Conservation (phyloP, 2,329 filamentous ascomycete species). For the Ascochyta viciae-villosae region DNA sequence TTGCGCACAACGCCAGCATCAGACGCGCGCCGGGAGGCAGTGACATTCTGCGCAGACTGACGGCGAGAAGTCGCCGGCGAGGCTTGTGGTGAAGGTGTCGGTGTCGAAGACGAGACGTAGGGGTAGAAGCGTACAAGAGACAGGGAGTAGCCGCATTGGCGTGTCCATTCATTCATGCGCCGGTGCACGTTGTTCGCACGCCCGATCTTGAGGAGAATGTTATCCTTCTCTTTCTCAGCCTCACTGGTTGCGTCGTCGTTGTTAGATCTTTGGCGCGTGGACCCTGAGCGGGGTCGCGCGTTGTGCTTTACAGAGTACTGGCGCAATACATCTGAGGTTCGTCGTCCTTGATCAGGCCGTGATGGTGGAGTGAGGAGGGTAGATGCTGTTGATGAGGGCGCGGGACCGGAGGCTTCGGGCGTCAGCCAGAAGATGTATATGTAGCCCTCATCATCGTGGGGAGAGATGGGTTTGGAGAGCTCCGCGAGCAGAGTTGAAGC, state of each 20-base stretch:
- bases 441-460: constrained; percentile 79
- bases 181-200: constrained; percentile 83
- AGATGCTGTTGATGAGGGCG: constrained; percentile 57
- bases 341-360: constrained; percentile 32
- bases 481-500: constrained; percentile 77
- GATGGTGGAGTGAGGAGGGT: constrained; percentile 63
- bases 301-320: constrained; percentile 40
- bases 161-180: constrained; percentile 89
- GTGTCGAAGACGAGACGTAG: constrained; percentile 61
- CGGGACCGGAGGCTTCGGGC: constrained; percentile 62
- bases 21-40: constrained; percentile 29
- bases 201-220: constrained; percentile 71
- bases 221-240: constrained; percentile 53
- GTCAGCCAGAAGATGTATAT: constrained; percentile 99
- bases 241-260: constrained; percentile 23
- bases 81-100: constrained; percentile 32
- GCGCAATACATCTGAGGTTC: constrained; percentile 44
- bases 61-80: constrained; percentile 27
- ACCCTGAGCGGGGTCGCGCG: constrained; percentile 14
- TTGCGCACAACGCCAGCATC: constrained; percentile 60
- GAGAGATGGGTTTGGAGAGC: constrained; percentile 75
- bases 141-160: constrained; percentile 89
- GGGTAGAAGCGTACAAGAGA: constrained; percentile 93
- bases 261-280: constrained; percentile 13
- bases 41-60: constrained; percentile 3